These are phyloP conservation scores for Kockovaella imperatae DNA, from an alignment of 768 basidiomycete genomes.

Conservation along the genomic window DNA sequence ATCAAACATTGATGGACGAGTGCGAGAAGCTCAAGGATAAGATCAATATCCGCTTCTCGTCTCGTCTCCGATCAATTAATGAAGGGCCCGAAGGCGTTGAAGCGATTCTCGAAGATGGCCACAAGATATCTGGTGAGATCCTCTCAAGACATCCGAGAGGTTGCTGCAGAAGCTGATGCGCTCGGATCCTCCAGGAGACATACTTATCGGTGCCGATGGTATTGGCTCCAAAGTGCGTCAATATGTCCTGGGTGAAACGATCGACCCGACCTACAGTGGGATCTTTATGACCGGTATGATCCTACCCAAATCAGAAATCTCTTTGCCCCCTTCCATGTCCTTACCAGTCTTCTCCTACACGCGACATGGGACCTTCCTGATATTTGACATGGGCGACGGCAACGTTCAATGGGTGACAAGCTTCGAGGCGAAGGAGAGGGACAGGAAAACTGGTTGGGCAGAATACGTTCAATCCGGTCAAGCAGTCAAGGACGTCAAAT, in stretches of 20 bases:
- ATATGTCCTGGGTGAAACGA: slow-evolving; percentile 22
- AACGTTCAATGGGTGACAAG: slow-evolving; percentile 19
- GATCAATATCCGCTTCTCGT: too few relatives aligned
- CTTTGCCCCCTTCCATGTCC: neutral
- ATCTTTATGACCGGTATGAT: slow-evolving; percentile 9
- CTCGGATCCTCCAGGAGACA: slow-evolving; percentile 23
- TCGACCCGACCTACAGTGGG: too few relatives aligned
- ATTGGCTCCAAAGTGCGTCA: slow-evolving; percentile 26
- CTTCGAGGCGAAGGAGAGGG: slow-evolving; percentile 1
- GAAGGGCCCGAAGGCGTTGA: slow-evolving; percentile 18
- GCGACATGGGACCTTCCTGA: slow-evolving; percentile 20
- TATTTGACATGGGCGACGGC: slow-evolving; percentile 12
- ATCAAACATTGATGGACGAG: too few relatives aligned
- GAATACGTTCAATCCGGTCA: slow-evolving; percentile 20
- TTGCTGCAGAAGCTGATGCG: too few relatives aligned
- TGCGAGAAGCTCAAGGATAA: too few relatives aligned
- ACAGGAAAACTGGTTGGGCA: slow-evolving; percentile 18
- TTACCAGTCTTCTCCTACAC: slow-evolving; percentile 15
- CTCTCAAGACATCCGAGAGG: neutral
- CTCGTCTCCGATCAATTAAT: too few relatives aligned
- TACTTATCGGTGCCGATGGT: slow-evolving; percentile 32
- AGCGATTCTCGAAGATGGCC: slow-evolving; percentile 24
- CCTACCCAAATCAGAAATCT: neutral
- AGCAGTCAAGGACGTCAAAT: slow-evolving; percentile 13
- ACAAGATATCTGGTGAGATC: slow-evolving; percentile 10